These are phyloP conservation scores for Coniochaeta sp. DNA, from an alignment of 2,329 filamentous ascomycete genomes.

Conservation along the genomic window DNA sequence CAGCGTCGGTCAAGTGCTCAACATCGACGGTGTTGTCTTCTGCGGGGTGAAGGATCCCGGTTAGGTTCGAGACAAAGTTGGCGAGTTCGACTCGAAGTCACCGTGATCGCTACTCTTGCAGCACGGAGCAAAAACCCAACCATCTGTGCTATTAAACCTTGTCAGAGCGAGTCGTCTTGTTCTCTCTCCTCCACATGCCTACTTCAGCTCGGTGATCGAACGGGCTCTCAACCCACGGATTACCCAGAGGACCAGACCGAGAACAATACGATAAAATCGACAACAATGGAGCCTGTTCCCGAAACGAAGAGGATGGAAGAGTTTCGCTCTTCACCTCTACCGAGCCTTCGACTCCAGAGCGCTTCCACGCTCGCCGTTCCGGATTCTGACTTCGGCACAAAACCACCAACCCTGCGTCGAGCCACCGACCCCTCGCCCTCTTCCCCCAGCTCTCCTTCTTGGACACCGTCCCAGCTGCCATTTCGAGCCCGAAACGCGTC, in stretches of 20 bases:
- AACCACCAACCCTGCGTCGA: conserved; percentile 47
- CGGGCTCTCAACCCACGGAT: background rate
- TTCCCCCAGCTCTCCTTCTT: conserved; percentile 45
- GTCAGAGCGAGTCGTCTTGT: background rate
- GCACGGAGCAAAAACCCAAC: background rate
- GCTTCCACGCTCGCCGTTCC: conserved; percentile 24
- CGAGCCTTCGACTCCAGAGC: conserved; percentile 42
- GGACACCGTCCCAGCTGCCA: conserved; percentile 39
- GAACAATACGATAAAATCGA: background rate
- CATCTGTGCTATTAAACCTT: background rate
- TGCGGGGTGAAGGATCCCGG: background rate
- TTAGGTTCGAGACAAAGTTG: background rate
- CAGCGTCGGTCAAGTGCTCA: background rate
- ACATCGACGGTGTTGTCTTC: background rate
- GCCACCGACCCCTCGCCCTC: conserved; percentile 50
- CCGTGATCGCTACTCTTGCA: background rate
- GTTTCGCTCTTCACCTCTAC: conserved; percentile 52
- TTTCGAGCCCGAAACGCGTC: conserved; percentile 58
- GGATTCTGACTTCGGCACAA: conserved; percentile 37
- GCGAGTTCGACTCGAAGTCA: background rate
- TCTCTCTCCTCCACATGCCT: background rate
- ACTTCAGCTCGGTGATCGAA: background rate
- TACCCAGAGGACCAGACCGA: background rate
- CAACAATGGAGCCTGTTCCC: conserved; percentile 56
- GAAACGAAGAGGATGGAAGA: conserved; percentile 63